A percentile compares a stretch with the other conserved stretches of the same genome.
These are phyloP conservation scores for Lichtheimia hyalospora DNA, from an alignment of 371 early-diverging fungal species.

Conservation along the genomic window DNA sequence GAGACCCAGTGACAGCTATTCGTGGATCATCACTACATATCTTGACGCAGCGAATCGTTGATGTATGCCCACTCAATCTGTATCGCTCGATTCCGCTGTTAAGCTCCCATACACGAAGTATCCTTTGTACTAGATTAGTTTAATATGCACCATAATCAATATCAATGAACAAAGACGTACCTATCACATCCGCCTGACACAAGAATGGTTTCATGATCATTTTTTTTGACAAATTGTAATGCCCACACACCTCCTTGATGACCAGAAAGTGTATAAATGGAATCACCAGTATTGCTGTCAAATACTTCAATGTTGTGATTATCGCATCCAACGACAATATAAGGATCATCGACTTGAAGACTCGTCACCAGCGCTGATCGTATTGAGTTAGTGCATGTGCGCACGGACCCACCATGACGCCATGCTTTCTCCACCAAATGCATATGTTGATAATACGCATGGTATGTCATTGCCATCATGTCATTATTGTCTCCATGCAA, in stretches of 20 bases:
- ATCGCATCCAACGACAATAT: conserved; percentile 85
- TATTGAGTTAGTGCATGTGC: conserved; percentile 46
- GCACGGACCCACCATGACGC: conserved; percentile 67
- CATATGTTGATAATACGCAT: conserved; percentile 7
- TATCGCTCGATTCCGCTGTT: conserved; percentile 70
- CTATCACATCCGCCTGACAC: conserved; percentile 81
- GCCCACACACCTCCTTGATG: conserved; percentile 97
- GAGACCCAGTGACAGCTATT: conserved; percentile 83
- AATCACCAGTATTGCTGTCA: conserved; percentile 65
- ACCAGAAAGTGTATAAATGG: conserved; percentile 67
- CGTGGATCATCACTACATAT: conserved; percentile 41
- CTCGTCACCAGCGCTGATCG: conserved; percentile 81
- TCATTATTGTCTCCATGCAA: neutral
- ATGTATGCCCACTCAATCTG: conserved; percentile 84
- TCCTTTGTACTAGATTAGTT: conserved; percentile 24
- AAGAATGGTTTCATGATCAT: conserved; percentile 52
- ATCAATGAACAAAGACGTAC: conserved; percentile 26
- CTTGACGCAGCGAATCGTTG: conserved; percentile 87
- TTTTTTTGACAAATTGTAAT: conserved; percentile 69
- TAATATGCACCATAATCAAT: neutral
- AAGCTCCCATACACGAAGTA: conserved; percentile 90
- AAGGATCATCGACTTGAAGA: conserved; percentile 83
- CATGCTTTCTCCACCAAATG: conserved; percentile 74
- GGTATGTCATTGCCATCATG: conserved; percentile 20
- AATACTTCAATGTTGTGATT: conserved; percentile 83